Percentiles rank a stretch among this genome's conserved stretches.
Evolutionary conservation across 805 yeast species (phyloP).

Genomic region (Yarrowia sp.): DNA sequence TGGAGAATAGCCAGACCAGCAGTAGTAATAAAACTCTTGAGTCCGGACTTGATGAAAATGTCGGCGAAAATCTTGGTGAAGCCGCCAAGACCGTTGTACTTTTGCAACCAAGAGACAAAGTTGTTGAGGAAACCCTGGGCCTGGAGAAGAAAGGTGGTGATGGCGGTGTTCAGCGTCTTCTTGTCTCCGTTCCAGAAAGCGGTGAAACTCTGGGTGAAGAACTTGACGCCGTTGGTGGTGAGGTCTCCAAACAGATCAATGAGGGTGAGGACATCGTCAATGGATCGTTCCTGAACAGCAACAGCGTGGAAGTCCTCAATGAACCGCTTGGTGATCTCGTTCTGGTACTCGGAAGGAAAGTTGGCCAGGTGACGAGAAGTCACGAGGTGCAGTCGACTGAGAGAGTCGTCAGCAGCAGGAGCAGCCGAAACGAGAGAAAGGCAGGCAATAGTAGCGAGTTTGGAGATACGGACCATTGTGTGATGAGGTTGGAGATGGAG

Average conservation of each 20-base stretch:
- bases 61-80: constrained; percentile 23
- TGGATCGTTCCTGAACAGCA: constrained; percentile 7
- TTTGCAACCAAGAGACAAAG: constrained; percentile 3
- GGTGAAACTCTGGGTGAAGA: neutral
- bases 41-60: constrained; percentile 7
- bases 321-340: constrained; percentile 10
- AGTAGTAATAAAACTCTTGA: constrained; percentile 1
- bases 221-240: constrained; percentile 17
- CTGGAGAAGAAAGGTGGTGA: constrained; percentile 7
- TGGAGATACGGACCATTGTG: constrained; percentile 14
- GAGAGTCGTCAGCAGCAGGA: constrained; percentile 10
- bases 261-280: neutral
- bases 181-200: constrained; percentile 17
- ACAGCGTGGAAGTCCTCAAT: constrained; percentile 15
- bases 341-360: neutral
- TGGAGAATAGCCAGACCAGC: constrained; percentile 12
- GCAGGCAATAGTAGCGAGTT: neutral
- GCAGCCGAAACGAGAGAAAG: constrained; percentile 10
- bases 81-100: constrained; percentile 14
- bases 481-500: neutral
- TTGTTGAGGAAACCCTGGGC: constrained; percentile 23
- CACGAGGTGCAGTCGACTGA: neutral
- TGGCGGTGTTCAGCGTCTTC: neutral
- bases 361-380: constrained; percentile 3
- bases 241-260: constrained; percentile 3